Evolutionary conservation across 495 filamentous ascomycete species (phyloP).

Genomic region (Platismatia glauca): DNA sequence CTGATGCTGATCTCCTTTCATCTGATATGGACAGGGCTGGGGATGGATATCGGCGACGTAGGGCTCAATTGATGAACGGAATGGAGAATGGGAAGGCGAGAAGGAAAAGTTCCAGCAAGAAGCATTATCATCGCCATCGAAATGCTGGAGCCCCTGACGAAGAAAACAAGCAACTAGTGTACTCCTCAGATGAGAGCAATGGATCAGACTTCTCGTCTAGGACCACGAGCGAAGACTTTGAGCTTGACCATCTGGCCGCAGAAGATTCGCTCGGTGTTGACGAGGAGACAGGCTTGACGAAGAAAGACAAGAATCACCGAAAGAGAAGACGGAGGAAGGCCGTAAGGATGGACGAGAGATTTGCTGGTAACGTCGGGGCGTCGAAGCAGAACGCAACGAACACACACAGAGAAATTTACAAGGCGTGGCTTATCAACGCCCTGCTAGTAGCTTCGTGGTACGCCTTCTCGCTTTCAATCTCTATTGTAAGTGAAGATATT

Average conservation of each 20-base stretch:
- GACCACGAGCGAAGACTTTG: slow-evolving; percentile 43
- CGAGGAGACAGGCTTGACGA: slow-evolving; percentile 80
- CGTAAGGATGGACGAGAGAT: slow-evolving; percentile 63
- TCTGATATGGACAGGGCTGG: slow-evolving; percentile 17
- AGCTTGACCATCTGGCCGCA: slow-evolving; percentile 48
- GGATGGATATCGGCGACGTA: slow-evolving; percentile 14
- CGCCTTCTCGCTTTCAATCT: slow-evolving; percentile 87
- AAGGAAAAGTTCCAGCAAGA: neutral
- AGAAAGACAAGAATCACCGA: slow-evolving; percentile 57
- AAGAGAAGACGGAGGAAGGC: slow-evolving; percentile 56
- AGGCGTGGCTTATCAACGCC: slow-evolving; percentile 58
- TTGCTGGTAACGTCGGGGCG: slow-evolving; percentile 42
- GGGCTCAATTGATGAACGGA: slow-evolving; percentile 10
- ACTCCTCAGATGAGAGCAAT: slow-evolving; percentile 21
- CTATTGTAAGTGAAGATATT: slow-evolving; percentile 57
- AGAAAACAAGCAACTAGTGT: slow-evolving; percentile 12
- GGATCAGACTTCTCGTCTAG: slow-evolving; percentile 41
- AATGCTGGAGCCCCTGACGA: slow-evolving; percentile 24
- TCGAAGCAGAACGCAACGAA: slow-evolving; percentile 36
- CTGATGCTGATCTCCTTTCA: slow-evolving; percentile 16
- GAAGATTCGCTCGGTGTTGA: slow-evolving; percentile 77
- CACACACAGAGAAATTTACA: slow-evolving; percentile 60
- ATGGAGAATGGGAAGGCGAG: slow-evolving; percentile 6
- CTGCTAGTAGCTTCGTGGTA: slow-evolving; percentile 85
- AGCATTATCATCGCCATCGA: neutral